Evolutionary conservation across 225 moss, liverwort and hornwort species (phyloP), one percentile per base, ranked within the genome.

Genomic region (Physcomitrium patens): DNA sequence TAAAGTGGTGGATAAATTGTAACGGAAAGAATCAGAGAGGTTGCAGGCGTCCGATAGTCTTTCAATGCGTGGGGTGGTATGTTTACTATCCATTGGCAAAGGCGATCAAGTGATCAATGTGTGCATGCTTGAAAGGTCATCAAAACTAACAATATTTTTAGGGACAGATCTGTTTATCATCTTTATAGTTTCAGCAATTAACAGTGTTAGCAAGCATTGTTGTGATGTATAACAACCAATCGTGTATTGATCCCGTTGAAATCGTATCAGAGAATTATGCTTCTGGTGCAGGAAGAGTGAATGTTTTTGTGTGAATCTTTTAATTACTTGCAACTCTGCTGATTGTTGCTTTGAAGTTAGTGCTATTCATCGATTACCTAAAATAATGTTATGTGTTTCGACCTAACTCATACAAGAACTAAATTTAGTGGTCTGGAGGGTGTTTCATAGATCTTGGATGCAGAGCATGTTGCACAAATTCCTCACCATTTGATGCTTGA

Each of bases 51-150:
- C 53, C 62, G 76, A 31, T 97, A 94, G 97, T 81, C 75, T 65
- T 97, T 97, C 79, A 97, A 97, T 81, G 79, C 90, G 23, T 97
- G 94, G 94, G 94, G 94, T 59, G 97, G 94, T 92, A 87, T 26
- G 86, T 85, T 16, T 7, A 53, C 16, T 49, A 65, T 53, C 43
- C 52, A 31, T 24, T n/a, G 56, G 23, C 47, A 46, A 78, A 31
- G 57, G 43, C 22, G 19, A 46, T 56, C 0, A 9, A 48, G 62
- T 17, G 14, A 60, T 71, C 7, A 24, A 6, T 49, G 23, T 50
- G 31, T 37, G 7, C 53, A 47, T 66, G 26, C 47, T 71, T 67
- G 57, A 31, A 62, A 24, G 23, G 22, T 44, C 19, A 69, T 54
- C 37, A 23, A 47, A 54, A 37, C 11, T 19, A 59, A 63, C 58